Conservation (phyloP, 2,329 filamentous ascomycete species). For the Corinectria fuckeliana region DNA sequence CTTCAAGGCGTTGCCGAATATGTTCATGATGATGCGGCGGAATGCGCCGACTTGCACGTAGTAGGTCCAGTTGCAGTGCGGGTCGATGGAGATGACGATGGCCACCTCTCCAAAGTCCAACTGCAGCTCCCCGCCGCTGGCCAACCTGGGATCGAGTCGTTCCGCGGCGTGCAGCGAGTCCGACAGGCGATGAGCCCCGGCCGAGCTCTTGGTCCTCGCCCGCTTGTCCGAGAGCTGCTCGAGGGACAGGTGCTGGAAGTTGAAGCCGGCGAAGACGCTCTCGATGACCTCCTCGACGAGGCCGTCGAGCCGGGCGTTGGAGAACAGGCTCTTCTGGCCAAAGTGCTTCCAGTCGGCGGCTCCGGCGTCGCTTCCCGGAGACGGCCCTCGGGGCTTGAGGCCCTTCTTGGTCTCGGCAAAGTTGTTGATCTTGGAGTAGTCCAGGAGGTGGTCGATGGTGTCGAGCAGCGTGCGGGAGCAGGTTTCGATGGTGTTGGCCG, state of each 20-base stretch:
- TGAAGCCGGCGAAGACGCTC: constrained; percentile 54
- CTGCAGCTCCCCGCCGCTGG: neutral
- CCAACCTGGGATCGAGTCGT: constrained; percentile 18
- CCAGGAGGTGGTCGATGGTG: constrained; percentile 60
- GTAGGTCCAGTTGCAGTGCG: constrained; percentile 57
- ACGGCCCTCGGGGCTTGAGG: neutral
- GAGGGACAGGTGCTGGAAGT: constrained; percentile 42
- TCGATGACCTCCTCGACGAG: constrained; percentile 56
- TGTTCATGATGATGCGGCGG: constrained; percentile 65
- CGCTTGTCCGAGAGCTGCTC: constrained; percentile 23
- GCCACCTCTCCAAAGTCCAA: constrained; percentile 33
- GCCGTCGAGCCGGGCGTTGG: constrained; percentile 45
- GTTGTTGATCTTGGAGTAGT: constrained; percentile 62
- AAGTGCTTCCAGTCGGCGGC: neutral
- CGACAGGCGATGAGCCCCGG: constrained; percentile 27
- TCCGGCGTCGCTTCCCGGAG: no score
- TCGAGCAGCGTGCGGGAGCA: constrained; percentile 60
- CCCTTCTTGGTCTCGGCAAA: constrained; percentile 24
- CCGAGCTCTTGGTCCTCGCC: neutral
- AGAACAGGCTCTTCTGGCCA: constrained; percentile 22
- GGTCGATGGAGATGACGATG: constrained; percentile 49
- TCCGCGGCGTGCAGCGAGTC: constrained; percentile 52
- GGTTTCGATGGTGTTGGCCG: constrained; percentile 56
- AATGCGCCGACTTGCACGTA: constrained; percentile 59
- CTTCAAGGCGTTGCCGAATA: constrained; percentile 68